These are phyloP conservation scores for Naematelia aurantialba DNA, from an alignment of 768 basidiomycete species.

Conservation along the genomic window DNA sequence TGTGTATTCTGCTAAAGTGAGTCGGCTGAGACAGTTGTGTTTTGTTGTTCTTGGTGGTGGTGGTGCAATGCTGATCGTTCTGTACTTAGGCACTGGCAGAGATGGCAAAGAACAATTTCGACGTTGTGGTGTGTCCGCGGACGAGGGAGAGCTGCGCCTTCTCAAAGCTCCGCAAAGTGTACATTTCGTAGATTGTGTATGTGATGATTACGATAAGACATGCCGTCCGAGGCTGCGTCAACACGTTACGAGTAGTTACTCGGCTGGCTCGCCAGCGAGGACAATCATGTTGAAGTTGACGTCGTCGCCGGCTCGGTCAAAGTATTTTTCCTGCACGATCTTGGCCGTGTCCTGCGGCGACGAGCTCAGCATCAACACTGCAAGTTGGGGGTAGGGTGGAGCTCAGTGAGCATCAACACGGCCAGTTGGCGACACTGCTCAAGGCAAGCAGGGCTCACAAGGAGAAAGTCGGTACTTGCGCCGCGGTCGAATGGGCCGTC, in stretches of 20 bases:
- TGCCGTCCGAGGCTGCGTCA: too few relatives aligned
- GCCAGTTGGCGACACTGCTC: too few relatives aligned
- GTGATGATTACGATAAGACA: not conserved
- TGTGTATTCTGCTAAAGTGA: slow-evolving; percentile 88
- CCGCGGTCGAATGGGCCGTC: slow-evolving; percentile 69
- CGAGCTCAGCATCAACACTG: too few relatives aligned
- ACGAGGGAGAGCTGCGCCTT: slow-evolving; percentile 66
- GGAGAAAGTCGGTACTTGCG: slow-evolving; percentile 30
- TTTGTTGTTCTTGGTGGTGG: not conserved
- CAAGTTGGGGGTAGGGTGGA: too few relatives aligned
- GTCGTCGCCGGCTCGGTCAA: slow-evolving; percentile 58
- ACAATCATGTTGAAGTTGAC: slow-evolving; percentile 67
- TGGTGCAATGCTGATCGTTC: not conserved
- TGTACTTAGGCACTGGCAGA: slow-evolving; percentile 68
- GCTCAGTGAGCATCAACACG: too few relatives aligned
- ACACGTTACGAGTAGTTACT: slow-evolving; percentile 12
- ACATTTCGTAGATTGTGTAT: slow-evolving; percentile 61
- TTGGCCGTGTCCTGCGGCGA: slow-evolving; percentile 65
- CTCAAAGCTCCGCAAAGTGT: slow-evolving; percentile 74
- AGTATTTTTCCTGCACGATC: slow-evolving; percentile 61
- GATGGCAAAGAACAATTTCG: slow-evolving; percentile 76
- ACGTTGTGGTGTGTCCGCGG: slow-evolving; percentile 77
- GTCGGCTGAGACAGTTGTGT: slow-evolving; percentile 32
- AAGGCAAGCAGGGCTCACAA: slow-evolving; percentile 23
- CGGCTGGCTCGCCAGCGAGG: slow-evolving; percentile 50